phyloP scores from a whole-genome alignment of 352 stramenopile species.

The Plasmopara viticola region DNA sequence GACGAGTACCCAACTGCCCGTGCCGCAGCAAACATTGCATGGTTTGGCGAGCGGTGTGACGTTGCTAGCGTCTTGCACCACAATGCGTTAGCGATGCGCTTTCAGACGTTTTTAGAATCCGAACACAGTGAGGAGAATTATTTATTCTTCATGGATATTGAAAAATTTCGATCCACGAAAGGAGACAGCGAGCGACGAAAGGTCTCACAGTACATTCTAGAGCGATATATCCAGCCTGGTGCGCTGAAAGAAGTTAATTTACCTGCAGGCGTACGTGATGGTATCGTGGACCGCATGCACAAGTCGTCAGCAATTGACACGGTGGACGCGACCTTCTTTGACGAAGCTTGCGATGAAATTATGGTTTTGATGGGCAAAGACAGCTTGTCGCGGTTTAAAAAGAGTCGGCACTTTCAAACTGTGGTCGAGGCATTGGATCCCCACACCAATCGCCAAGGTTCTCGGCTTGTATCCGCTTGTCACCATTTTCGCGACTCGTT shows the following conservation, averaged over 20 bases:
- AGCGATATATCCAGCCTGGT: constrained; percentile 51
- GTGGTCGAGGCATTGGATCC: constrained; percentile 60
- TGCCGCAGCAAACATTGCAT: constrained; percentile 67
- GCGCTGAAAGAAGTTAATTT: constrained; percentile 71
- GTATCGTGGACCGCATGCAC: constrained; percentile 20
- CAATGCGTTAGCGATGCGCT: constrained; percentile 47
- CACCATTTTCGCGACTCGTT: constrained; percentile 70
- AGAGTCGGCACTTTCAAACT: constrained; percentile 55
- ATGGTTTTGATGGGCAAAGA: constrained; percentile 78
- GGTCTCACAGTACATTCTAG: constrained; percentile 36
- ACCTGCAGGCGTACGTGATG: constrained; percentile 50
- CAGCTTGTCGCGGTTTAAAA: constrained; percentile 78
- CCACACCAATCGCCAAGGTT: constrained; percentile 56
- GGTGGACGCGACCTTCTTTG: constrained; percentile 40
- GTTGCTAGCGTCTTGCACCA: constrained; percentile 58
- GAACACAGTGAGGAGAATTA: constrained; percentile 82
- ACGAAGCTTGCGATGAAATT: constrained; percentile 63
- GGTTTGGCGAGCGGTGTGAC: constrained; percentile 64
- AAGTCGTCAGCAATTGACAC: constrained; percentile 19
- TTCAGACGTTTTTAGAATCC: constrained; percentile 56
- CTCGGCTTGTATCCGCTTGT: constrained; percentile 53
- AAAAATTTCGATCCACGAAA: constrained; percentile 34
- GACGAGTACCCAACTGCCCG: constrained; percentile 46
- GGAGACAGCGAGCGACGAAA: constrained; percentile 22
- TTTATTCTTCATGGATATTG: constrained; percentile 62